Evolutionary conservation across 2,329 filamentous ascomycete genomes (phyloP).

Genomic region (Colletotrichum sp.): DNA sequence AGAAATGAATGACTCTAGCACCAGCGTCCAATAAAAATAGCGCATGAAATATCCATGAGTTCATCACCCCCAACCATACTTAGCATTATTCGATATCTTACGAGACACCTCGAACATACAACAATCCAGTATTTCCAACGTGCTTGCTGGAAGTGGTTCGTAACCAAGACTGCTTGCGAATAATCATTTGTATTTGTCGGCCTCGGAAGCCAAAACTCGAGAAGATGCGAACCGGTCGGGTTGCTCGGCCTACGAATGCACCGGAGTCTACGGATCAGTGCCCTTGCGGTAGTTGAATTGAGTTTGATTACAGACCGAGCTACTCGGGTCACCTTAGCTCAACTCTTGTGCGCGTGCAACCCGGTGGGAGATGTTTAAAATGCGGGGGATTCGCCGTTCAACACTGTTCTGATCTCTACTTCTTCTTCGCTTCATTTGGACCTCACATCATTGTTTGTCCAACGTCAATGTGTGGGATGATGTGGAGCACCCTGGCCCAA

Average conservation of each 20-base stretch:
- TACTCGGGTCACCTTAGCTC: background rate
- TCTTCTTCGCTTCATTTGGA: background rate
- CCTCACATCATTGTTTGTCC: background rate
- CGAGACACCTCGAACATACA: background rate
- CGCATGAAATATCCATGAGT: background rate
- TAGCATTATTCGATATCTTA: background rate
- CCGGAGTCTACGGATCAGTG: background rate
- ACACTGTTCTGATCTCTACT: background rate
- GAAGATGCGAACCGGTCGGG: background rate
- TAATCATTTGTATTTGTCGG: background rate
- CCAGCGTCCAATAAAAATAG: background rate
- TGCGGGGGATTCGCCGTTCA: background rate
- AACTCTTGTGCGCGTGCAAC: background rate
- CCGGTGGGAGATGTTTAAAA: background rate
- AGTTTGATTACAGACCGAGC: background rate
- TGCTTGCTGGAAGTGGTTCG: background rate
- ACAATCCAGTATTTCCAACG: background rate
- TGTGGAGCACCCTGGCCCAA: background rate
- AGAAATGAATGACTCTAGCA: background rate
- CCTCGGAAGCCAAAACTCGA: background rate
- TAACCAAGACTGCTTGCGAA: background rate
- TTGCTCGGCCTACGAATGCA: background rate
- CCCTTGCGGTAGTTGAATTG: background rate
- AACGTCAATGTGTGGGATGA: background rate
- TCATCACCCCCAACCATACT: background rate